A percentile compares a stretch with the other conserved stretches of the same genome.
phyloP scores from a whole-genome alignment of 208 protist genomes.

The Naegleria gruberi region DNA sequence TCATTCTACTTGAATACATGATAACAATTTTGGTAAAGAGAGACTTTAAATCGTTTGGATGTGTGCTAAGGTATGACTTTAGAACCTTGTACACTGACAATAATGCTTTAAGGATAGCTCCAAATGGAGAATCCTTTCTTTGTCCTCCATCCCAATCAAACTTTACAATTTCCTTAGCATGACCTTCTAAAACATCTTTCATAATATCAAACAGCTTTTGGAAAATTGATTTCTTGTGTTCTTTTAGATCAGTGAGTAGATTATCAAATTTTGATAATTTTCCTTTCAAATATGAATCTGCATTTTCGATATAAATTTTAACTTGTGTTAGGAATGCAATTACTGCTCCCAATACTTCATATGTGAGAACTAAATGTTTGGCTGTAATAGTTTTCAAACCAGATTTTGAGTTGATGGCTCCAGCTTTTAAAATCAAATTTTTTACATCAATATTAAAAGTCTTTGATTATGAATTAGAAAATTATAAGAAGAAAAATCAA shows the following conservation, averaged over 20 bases:
- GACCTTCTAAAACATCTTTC: background rate
- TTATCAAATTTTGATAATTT: background rate
- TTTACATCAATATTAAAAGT: background rate
- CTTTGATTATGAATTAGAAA: background rate
- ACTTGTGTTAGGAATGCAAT: background rate
- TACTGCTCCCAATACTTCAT: background rate
- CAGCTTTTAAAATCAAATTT: slow-evolving; percentile 1
- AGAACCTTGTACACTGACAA: background rate
- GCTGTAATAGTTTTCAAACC: background rate
- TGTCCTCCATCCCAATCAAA: background rate
- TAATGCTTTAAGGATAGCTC: background rate
- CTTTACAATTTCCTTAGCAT: background rate
- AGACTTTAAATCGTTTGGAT: background rate
- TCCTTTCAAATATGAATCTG: background rate
- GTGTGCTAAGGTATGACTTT: background rate
- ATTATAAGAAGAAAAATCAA: background rate
- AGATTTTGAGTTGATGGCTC: background rate
- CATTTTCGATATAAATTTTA: background rate
- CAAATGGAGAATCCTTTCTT: background rate
- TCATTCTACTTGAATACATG: background rate
- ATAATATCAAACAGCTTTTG: background rate
- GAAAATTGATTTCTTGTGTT: background rate
- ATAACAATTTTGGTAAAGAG: background rate
- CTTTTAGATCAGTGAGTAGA: background rate
- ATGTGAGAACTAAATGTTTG: background rate